Evolutionary conservation across 129 eudicot species (phyloP).

Genomic region (Arctium lappa): DNA sequence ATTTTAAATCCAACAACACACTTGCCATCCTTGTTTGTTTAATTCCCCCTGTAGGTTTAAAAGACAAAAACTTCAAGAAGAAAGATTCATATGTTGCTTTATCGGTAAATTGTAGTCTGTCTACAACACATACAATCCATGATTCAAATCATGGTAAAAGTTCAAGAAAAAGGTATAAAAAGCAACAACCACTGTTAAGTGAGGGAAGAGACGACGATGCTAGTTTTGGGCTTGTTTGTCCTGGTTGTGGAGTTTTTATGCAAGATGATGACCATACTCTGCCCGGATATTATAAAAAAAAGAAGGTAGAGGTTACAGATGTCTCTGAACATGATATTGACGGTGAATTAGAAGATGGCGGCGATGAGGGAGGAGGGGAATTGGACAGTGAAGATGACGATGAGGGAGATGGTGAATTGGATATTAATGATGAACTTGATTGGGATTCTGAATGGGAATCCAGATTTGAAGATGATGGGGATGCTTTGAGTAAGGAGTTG

Average conservation of each 20-base stretch:
- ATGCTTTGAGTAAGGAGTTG: slow-evolving; percentile 48
- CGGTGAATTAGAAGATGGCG: slow-evolving; percentile 36
- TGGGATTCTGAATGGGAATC: slow-evolving; percentile 68
- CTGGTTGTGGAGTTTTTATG: slow-evolving; percentile 98
- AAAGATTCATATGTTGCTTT: slow-evolving; percentile 23
- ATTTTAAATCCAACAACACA: slow-evolving; percentile 9
- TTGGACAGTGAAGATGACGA: slow-evolving; percentile 41
- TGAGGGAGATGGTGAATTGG: slow-evolving; percentile 31
- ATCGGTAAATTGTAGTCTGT: slow-evolving; percentile 35
- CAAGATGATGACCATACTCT: slow-evolving; percentile 80
- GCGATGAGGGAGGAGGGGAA: slow-evolving; percentile 37
- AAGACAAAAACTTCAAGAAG: slow-evolving; percentile 10
- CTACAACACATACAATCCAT: slow-evolving; percentile 37
- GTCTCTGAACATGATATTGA: slow-evolving; percentile 29
- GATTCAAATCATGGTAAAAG: slow-evolving; percentile 24
- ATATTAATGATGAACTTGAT: slow-evolving; percentile 41
- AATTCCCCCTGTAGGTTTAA: slow-evolving; percentile 18
- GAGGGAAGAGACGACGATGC: slow-evolving; percentile 94
- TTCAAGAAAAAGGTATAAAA: slow-evolving; percentile 45
- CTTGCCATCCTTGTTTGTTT: slow-evolving; percentile 12
- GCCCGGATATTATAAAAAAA: slow-evolving; percentile 84
- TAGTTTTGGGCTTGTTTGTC: slow-evolving; percentile 66
- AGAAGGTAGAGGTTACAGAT: slow-evolving; percentile 37
- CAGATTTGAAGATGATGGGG: slow-evolving; percentile 55
- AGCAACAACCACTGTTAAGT: slow-evolving; percentile 57